Conservation (phyloP, 805 yeast genomes). For the Saturnispora kantuleensis region DNA sequence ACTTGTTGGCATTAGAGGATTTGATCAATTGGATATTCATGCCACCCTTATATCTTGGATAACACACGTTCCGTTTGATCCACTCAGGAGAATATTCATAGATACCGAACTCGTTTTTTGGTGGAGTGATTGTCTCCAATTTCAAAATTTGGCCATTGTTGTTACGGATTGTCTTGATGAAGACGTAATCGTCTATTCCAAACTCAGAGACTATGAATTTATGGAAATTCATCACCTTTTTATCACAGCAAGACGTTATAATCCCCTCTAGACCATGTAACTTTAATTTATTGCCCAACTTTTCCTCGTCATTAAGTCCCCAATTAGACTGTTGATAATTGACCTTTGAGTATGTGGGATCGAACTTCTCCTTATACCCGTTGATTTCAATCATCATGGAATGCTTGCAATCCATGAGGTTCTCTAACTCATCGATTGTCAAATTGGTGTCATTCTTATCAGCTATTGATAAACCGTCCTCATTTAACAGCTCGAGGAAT, state of each 20-base stretch:
- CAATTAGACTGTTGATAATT: slow-evolving; percentile 8
- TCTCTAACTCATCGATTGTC: no score
- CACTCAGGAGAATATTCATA: slow-evolving; percentile 23
- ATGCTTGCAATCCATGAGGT: neutral
- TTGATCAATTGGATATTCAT: slow-evolving; percentile 31
- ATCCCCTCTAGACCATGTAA: neutral
- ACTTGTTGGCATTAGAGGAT: slow-evolving; percentile 9
- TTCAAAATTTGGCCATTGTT: slow-evolving; percentile 30
- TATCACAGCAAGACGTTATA: slow-evolving; percentile 1
- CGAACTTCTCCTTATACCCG: slow-evolving; percentile 9
- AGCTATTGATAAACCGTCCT: slow-evolving; percentile 4
- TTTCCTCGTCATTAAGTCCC: neutral
- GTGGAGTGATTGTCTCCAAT: slow-evolving; percentile 25
- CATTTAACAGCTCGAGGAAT: neutral
- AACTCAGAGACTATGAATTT: slow-evolving; percentile 13
- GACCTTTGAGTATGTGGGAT: neutral
- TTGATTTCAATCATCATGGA: slow-evolving; percentile 7
- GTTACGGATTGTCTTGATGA: slow-evolving; percentile 31
- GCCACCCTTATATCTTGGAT: slow-evolving; percentile 35
- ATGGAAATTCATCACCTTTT: slow-evolving; percentile 15
- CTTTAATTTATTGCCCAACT: neutral
- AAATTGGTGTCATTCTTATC: no score
- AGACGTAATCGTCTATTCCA: slow-evolving; percentile 19
- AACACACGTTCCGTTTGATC: slow-evolving; percentile 32
- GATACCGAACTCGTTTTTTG: slow-evolving; percentile 9